Evolutionary conservation across 306 rosid genomes (phyloP).

Genomic region (Hippophae tibetana): DNA sequence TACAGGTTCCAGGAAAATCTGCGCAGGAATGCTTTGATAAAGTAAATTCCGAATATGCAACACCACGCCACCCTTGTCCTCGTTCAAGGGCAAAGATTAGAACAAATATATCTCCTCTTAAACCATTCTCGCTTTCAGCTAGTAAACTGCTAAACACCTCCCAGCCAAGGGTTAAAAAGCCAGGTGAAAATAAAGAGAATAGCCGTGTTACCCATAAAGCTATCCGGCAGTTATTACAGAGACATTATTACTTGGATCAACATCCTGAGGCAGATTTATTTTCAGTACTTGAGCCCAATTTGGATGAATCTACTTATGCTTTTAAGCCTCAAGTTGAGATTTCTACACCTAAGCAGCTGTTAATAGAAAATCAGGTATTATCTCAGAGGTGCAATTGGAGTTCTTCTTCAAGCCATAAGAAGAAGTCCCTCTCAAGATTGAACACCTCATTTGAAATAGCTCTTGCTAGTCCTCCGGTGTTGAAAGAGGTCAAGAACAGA

Average conservation of each 20-base stretch:
- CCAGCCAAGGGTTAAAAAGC: slow-evolving; percentile 24
- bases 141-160: slow-evolving; percentile 51
- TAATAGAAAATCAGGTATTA: slow-evolving; percentile 28
- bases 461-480: slow-evolving; percentile 65
- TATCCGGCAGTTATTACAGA: slow-evolving; percentile 35
- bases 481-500: slow-evolving; percentile 64
- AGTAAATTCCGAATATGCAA: slow-evolving; percentile 40
- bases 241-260: slow-evolving; percentile 27
- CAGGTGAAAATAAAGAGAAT: slow-evolving; percentile 31
- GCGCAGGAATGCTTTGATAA: slow-evolving; percentile 89
- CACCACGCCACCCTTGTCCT: slow-evolving; percentile 57
- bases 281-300: slow-evolving; percentile 59
- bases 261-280: slow-evolving; percentile 60
- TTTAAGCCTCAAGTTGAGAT: slow-evolving; percentile 24
- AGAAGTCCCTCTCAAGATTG: slow-evolving; percentile 46
- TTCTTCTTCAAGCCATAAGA: slow-evolving; percentile 45
- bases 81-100: slow-evolving; percentile 46
- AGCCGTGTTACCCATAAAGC: slow-evolving; percentile 39
- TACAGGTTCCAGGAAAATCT: slow-evolving; percentile 83
- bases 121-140: slow-evolving; percentile 44
- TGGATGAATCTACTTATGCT: slow-evolving; percentile 27
- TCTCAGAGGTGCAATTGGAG: slow-evolving; percentile 25
- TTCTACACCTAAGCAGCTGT: slow-evolving; percentile 44
- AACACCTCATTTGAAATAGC: slow-evolving; percentile 24
- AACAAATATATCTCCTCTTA: slow-evolving; percentile 35